Evolutionary conservation across 2,329 filamentous ascomycete genomes (phyloP), one percentile per base, ranked within the genome.

Genomic region (Arachnomyces sp.): DNA sequence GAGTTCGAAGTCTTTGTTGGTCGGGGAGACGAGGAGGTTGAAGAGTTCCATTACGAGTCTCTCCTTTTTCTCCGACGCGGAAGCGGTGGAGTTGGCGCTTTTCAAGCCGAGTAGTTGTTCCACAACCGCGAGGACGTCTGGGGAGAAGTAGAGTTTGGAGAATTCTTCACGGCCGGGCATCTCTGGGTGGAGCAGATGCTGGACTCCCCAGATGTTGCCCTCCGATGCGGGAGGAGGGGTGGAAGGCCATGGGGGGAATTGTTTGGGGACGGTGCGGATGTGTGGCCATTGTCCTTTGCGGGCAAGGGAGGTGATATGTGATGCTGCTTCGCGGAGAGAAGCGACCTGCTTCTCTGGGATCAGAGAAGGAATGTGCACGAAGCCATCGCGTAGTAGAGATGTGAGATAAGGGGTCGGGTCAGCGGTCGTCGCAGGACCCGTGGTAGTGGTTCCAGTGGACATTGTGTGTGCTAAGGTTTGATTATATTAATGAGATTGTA

Each of bases 201-300:
- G 87, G 2, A 93, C 82, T 47, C 86, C 87, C 88, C 87, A 94
- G 61, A 94, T 93, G 14, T 86, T 86, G 38, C 72, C 64, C 36
- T 68, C 61, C 1, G 57, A 57, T 29, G 61, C 60, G 1, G 67
- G 63, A 0, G 70, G 67, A 1, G 72, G 66, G 36, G 71, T 68
- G n/a, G 69, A 70, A 3, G 75, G 69, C 87, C 87, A 94, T 0
- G 88, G 88, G 1, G 87, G 88, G 66, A 94, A 95, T 63, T 94
- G 87, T 63, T 93, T 93, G 39, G 85, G 85, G 2, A 92, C 76
- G 1, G 85, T 90, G 48, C 87, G 83, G 54, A 93, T 80, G 63
- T 84, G 75, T 3, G 85, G 85, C 87, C 87, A 95, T 46, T 72
- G 56, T 29, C 86, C 86, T n/a, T 68, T 52, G 47, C 84, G 78